Evolutionary conservation across 345 rosid species (phyloP), one percentile per base, ranked within the genome.

Genomic region (Rhizophora mangle): DNA sequence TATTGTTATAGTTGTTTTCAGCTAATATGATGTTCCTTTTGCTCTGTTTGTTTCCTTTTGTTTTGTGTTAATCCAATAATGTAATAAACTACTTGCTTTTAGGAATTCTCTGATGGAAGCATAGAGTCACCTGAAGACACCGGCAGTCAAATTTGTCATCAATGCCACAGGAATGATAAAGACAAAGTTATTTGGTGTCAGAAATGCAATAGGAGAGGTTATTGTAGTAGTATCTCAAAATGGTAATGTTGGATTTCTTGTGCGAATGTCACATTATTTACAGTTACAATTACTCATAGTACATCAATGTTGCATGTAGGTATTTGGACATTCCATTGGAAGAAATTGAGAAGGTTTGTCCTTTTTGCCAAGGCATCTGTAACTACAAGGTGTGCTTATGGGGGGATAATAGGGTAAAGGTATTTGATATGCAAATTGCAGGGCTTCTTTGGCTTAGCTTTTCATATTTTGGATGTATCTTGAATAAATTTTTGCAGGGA

Each of bases 311-410:
- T 37, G 9, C 43, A 72, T 53, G 9, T 77, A 92, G 98, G 91
- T 90, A 89, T 79, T 80, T 86, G 2, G 80, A 85, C 54, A 80
- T 84, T 76, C 78, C 92, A 34, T 55, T 74, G 73, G 97, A 90
- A 77, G 98, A 95, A 82, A 76, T 87, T 36, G 91, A 86, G 86
- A 89, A 87, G 85, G 78, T 75, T 60, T 95, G 99, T 77, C 99
- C 98, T 76, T 94, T 86, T 26, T 95, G 99, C 77, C 91, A 89
- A 60, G 98, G 99, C 67, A 79, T 83, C 69, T 95, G 99, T 83
- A 81, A 79, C 80, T 95, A 97, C 82, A 89, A 87, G 86, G 81
- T 77, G 34, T 95, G 99, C 83, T 68, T 92, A 66, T 90, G 92
- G 66, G 84, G 87, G 24, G 97, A 87, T 83, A 88, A 90, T 79